phyloP scores from a whole-genome alignment of 371 early-diverging fungal genomes.

The Saksenaea vasiformis region DNA sequence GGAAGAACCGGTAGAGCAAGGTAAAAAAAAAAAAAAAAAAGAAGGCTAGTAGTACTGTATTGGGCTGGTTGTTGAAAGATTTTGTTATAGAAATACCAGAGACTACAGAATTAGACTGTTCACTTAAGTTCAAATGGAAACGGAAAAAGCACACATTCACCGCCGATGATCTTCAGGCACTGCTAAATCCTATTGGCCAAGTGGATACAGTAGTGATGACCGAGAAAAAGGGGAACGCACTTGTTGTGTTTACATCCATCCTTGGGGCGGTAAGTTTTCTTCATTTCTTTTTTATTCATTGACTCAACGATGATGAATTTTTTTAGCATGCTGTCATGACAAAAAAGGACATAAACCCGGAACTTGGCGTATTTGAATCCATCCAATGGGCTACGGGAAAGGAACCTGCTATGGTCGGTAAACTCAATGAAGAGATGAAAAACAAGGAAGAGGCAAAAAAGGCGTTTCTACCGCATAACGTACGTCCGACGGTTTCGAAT shows the following conservation, averaged over 20 bases:
- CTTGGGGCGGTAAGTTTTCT: constrained; percentile 48
- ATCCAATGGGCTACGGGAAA: constrained; percentile 47
- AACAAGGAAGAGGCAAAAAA: constrained; percentile 32
- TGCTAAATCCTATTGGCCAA: constrained; percentile 30
- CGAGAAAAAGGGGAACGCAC: constrained; percentile 40
- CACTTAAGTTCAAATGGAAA: constrained; percentile 51
- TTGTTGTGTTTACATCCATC: constrained; percentile 46
- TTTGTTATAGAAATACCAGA: constrained; percentile 24
- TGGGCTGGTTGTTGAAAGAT: neutral
- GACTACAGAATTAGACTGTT: constrained; percentile 42
- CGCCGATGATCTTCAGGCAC: constrained; percentile 21
- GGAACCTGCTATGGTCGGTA: constrained; percentile 46
- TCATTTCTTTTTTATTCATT: neutral
- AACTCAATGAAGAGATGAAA: constrained; percentile 31
- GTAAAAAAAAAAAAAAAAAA: constrained; percentile 10
- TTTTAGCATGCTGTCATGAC: constrained; percentile 45
- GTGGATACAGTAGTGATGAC: constrained; percentile 40
- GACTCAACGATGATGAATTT: neutral
- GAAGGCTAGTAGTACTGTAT: neutral
- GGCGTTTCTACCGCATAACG: constrained; percentile 12
- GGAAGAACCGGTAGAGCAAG: constrained; percentile 14
- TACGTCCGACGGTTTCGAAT: constrained; percentile 17
- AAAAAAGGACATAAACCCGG: constrained; percentile 37
- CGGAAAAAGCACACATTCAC: constrained; percentile 40
- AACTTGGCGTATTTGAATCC: constrained; percentile 35